Evolutionary conservation across 768 basidiomycete genomes (phyloP).

Genomic region (Rubroboletus pulcherrimus): DNA sequence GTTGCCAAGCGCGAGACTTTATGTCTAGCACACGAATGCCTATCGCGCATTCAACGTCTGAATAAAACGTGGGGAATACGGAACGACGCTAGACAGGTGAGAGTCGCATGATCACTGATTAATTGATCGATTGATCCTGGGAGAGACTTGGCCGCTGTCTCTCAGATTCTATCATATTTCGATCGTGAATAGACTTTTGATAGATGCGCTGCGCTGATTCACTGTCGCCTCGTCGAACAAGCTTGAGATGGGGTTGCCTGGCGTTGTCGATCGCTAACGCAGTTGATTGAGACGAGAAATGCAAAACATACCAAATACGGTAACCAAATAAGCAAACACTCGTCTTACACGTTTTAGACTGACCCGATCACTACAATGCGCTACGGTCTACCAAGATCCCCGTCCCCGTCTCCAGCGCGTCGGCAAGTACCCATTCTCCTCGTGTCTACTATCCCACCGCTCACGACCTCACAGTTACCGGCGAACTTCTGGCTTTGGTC

Average conservation of each 20-base stretch:
- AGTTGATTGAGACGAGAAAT: not conserved
- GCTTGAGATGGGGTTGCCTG: too few relatives aligned
- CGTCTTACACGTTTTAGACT: slow-evolving; percentile 1
- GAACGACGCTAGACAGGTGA: too few relatives aligned
- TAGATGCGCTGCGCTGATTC: not conserved
- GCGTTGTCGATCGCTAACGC: not conserved
- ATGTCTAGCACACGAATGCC: too few relatives aligned
- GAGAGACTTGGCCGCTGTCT: too few relatives aligned
- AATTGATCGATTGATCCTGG: too few relatives aligned
- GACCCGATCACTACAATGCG: slow-evolving; percentile 38
- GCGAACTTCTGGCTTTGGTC: slow-evolving; percentile 51
- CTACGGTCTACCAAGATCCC: slow-evolving; percentile 51
- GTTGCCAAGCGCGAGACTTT: too few relatives aligned
- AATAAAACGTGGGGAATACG: too few relatives aligned
- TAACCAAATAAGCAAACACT: not conserved
- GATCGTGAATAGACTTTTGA: not conserved
- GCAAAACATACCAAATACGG: not conserved
- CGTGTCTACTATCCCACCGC: not conserved
- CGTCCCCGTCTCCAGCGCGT: slow-evolving; percentile 46
- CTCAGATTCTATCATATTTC: too few relatives aligned
- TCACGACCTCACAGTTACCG: slow-evolving; percentile 20
- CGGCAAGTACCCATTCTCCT: slow-evolving; percentile 23
- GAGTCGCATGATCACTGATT: too few relatives aligned
- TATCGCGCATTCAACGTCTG: too few relatives aligned
- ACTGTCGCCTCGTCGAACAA: not conserved